A percentile compares a stretch with the other conserved stretches of the same genome.
Conservation (phyloP, 306 rosid genomes). For the Vigna hirtella region DNA sequence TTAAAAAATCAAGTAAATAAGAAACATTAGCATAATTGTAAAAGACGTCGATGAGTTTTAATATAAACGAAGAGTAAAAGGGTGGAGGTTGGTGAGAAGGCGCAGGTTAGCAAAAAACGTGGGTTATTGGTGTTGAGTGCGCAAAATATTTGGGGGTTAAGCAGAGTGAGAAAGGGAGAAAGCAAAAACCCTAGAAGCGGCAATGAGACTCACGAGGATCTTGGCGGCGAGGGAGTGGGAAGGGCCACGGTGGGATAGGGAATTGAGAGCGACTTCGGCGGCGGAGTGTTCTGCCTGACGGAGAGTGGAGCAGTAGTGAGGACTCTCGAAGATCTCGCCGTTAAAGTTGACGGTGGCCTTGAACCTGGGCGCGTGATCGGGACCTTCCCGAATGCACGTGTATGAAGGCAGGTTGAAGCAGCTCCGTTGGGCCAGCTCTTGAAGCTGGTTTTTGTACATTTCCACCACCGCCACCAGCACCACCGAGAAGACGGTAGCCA, state of each 20-base stretch:
- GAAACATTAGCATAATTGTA: neutral
- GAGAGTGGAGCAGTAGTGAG: slow-evolving; percentile 85
- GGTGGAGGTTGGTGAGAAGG: neutral
- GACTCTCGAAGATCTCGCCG: slow-evolving; percentile 95
- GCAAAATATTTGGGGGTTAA: neutral
- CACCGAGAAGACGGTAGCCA: neutral
- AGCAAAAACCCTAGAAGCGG: slow-evolving; percentile 27
- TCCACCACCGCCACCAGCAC: neutral
- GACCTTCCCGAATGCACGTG: slow-evolving; percentile 95
- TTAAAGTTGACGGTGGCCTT: slow-evolving; percentile 95
- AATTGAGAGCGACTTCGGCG: slow-evolving; percentile 93
- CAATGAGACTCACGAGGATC: slow-evolving; percentile 75
- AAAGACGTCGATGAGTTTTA: neutral
- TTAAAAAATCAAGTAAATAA: too few species aligned
- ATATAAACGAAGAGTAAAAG: neutral
- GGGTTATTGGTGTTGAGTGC: slow-evolving; percentile 40
- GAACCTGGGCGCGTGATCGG: slow-evolving; percentile 98
- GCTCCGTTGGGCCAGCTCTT: slow-evolving; percentile 98
- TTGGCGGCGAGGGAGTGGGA: slow-evolving; percentile 93
- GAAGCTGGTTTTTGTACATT: slow-evolving; percentile 99
- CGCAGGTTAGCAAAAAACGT: too few species aligned
- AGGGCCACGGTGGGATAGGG: slow-evolving; percentile 87
- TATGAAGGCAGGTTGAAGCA: slow-evolving; percentile 97
- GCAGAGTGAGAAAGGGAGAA: neutral
- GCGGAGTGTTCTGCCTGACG: slow-evolving; percentile 99